phyloP scores from a whole-genome alignment of 495 filamentous ascomycete genomes.

The Lasiosphaeriaceae sp. region DNA sequence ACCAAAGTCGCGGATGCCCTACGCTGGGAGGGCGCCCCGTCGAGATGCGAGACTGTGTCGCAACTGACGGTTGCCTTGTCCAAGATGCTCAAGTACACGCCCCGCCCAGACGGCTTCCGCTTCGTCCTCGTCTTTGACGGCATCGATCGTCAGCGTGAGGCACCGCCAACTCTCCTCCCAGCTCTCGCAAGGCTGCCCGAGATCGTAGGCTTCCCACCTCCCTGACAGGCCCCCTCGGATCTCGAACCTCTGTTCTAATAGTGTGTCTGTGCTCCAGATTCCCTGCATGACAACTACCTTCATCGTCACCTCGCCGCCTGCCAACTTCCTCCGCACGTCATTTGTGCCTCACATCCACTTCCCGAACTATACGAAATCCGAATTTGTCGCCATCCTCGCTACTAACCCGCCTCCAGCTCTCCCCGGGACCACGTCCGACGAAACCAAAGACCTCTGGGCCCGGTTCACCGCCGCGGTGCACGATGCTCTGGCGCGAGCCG shows the following conservation, averaged over 20 bases:
- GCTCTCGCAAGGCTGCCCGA: conserved; percentile 44
- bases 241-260: conserved; percentile 15
- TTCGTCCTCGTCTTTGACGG: conserved; percentile 87
- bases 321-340: conserved; percentile 65
- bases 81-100: conserved; percentile 49
- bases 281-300: conserved; percentile 74
- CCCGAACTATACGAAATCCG: conserved; percentile 74
- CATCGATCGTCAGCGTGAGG: conserved; percentile 84
- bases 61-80: conserved; percentile 67
- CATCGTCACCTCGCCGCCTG: conserved; percentile 68
- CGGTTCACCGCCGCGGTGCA: conserved; percentile 71
- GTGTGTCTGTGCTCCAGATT: conserved; percentile 55
- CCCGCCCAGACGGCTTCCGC: conserved; percentile 31
- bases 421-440: conserved; percentile 35
- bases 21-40: conserved; percentile 35
- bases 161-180: conserved; percentile 74
- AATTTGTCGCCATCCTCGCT: conserved; percentile 69
- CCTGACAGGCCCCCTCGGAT: neutral
- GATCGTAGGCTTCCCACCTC: conserved; percentile 18
- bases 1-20: conserved; percentile 51
- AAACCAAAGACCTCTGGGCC: conserved; percentile 66
- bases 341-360: conserved; percentile 80
- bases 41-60: conserved; percentile 73
- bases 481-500: conserved; percentile 65
- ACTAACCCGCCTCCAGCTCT: conserved; percentile 32